Evolutionary conservation across 2,329 filamentous ascomycete genomes (phyloP), one percentile per base, ranked within the genome.

Genomic region (Waltergamsia citrina): DNA sequence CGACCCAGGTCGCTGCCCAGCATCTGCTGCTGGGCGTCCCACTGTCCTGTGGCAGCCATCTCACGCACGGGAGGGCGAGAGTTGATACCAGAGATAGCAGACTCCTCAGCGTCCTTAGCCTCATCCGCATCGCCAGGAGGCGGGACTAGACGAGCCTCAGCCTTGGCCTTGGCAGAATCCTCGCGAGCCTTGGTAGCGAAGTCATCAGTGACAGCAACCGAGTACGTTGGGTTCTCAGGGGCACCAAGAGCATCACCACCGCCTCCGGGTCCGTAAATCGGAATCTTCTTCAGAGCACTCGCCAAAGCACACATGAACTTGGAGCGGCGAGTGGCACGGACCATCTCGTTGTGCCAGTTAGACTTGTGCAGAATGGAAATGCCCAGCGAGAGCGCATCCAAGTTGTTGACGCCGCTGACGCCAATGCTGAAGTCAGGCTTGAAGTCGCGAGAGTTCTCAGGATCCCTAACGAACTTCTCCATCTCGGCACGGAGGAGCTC

Each of bases 261-360:
- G 38, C 82, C 87, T 26, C 81, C 87, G 36, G 90, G 90, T 15
- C 67, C 78, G 46, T 85, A 73, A 50, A 98, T 90, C 8, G 88
- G 90, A 14, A 98, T 71, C 61, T 81, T 87, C 59, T 86, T 84
- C 38, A 95, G 64, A 4, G 90, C 87, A 7, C 87, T 60, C 5
- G 92, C 80, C 38, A 98, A 67, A 1, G 92, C 92, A 52, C 88
- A 94, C 78, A 96, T 94, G 63, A 98, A 96, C 60, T 94, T 96
- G 54, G 84, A 93, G 40, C 90, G 79, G 34, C 88, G 78, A 6
- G 81, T 73, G 14, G 81, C 80, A 26, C 88, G 82, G 26, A 95
- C 71, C 2, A 74, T 70, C 45, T 94, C 90, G 57, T 95, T 87
- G 45, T 85, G 77, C 84, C 85, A 90, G 61, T 90, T 92, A 38